Base-by-base conservation (phyloP, 805 yeast species). In the Kurtzmaniella fragi region DNA sequence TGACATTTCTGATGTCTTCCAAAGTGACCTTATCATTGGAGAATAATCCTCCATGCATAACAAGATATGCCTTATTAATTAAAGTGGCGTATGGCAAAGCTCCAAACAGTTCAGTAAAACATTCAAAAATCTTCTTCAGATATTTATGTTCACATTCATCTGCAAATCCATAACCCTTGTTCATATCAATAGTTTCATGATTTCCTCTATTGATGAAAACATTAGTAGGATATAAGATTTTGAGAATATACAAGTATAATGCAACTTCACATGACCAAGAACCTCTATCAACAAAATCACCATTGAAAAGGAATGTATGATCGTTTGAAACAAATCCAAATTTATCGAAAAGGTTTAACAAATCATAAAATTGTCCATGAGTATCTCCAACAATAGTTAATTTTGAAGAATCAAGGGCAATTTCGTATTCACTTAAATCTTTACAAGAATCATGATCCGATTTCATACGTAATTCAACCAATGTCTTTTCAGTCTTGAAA, bases 231-330 rank as follows among this genome's bases (percentile, higher is more conserved):
- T 74, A 83, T 27, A 83, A 61, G 28, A 89, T 68, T 63, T 93
- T 93, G 60, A 86, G 74, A 10, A 82, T 72, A 58, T 85, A 89
- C 32, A 87, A 71, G 25, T 84, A 68, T 34, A 93, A 64, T 2
- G 96, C 96, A 34, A 93, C 95, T 58, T 93, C 99, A 56, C 95
- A 86, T 3, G 97, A 88, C 98, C 99, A 91, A 13, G 95, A 85
- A 5, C 99, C 99, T 54, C 99, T 75, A 59, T 93, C 99, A 3
- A 93, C 99, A 63, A 93, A 91, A 63, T 93, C 99, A 32, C 99
- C 99, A 54, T 93, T 93, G 69, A 93, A 91, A 35, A 93, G 62
- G 56, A 86, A 93, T 4, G 80, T 72, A 57, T 90, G 97, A 3
- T 65, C 61, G 2, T 71, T 67, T 3, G 70, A 55, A 0, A 91